phyloP scores from a whole-genome alignment of 345 rosid genomes.

The Camelina hispida region DNA sequence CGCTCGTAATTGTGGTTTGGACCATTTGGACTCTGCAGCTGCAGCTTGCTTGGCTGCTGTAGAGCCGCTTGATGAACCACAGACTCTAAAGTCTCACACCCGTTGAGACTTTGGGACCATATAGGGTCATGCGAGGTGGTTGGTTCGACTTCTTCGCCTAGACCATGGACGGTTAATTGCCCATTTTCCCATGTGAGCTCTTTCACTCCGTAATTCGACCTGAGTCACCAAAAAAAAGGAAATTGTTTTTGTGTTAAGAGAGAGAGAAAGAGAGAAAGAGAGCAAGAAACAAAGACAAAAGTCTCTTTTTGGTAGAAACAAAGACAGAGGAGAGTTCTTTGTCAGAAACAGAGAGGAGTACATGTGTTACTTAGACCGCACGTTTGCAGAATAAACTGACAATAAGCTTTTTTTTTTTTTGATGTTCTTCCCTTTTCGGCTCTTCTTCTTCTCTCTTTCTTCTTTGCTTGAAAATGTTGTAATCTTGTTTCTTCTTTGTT shows the following conservation, averaged over 20 bases:
- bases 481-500: conserved; percentile 10
- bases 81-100: conserved; percentile 55
- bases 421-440: background rate
- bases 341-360: conserved; percentile 36
- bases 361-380: conserved; percentile 46
- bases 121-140: conserved; percentile 39
- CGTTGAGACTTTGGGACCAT: conserved; percentile 46
- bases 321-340: conserved; percentile 35
- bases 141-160: conserved; percentile 41
- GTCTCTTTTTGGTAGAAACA: conserved; percentile 32
- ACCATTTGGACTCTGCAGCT: conserved; percentile 19
- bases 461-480: conserved; percentile 16
- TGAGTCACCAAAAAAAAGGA: conserved; percentile 11
- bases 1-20: conserved; percentile 12
- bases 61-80: conserved; percentile 59
- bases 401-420: conserved; percentile 18
- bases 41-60: conserved; percentile 35
- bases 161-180: conserved; percentile 54
- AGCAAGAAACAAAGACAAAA: background rate
- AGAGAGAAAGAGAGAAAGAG: background rate
- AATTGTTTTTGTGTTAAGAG: background rate
- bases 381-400: conserved; percentile 45
- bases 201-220: conserved; percentile 55
- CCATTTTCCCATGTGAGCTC: conserved; percentile 66
- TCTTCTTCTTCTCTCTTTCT: conserved; percentile 20